phyloP scores from a whole-genome alignment of 2,329 filamentous ascomycete genomes.

The Beauveria australis region DNA sequence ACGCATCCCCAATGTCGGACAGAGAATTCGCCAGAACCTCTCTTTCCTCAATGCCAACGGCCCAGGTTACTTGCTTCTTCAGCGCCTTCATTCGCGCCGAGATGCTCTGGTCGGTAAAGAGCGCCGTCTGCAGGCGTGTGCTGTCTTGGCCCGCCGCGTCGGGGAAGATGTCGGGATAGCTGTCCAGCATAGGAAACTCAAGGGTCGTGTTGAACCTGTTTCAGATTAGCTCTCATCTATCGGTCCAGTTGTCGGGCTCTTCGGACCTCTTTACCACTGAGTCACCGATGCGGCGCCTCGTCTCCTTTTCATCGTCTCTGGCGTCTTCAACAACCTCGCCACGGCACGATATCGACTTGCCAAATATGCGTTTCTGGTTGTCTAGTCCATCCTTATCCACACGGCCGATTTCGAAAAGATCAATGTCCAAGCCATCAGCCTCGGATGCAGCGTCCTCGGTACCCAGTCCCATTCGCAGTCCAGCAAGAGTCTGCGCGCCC shows the following conservation, averaged over 20 bases:
- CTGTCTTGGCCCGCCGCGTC: slow-evolving; percentile 26
- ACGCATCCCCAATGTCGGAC: slow-evolving; percentile 76
- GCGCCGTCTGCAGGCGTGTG: slow-evolving; percentile 42
- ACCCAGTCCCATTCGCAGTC: slow-evolving; percentile 58
- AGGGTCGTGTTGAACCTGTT: slow-evolving; percentile 42
- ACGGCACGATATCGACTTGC: slow-evolving; percentile 10
- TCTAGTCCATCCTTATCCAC: slow-evolving; percentile 3
- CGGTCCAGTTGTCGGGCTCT: not conserved
- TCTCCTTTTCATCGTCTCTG: slow-evolving; percentile 5
- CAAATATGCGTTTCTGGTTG: slow-evolving; percentile 12
- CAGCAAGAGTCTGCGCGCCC: slow-evolving; percentile 72
- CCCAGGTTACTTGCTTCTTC: slow-evolving; percentile 53
- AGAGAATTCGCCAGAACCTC: slow-evolving; percentile 77
- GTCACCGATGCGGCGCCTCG: slow-evolving; percentile 12
- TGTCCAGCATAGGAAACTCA: slow-evolving; percentile 70
- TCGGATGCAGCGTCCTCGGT: slow-evolving; percentile 21
- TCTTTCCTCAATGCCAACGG: slow-evolving; percentile 66
- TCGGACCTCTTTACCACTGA: slow-evolving; percentile 9
- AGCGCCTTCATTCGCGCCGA: slow-evolving; percentile 58
- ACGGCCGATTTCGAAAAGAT: slow-evolving; percentile 20
- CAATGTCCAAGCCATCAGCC: slow-evolving; percentile 21
- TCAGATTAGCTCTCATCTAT: not conserved
- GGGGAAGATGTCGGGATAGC: slow-evolving; percentile 70
- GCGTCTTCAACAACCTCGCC: slow-evolving; percentile 1
- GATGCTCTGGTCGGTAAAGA: slow-evolving; percentile 71